A percentile compares a stretch with the other conserved stretches of the same genome.
Conservation (phyloP, 169 alveolate species). For the Theileria equi region DNA sequence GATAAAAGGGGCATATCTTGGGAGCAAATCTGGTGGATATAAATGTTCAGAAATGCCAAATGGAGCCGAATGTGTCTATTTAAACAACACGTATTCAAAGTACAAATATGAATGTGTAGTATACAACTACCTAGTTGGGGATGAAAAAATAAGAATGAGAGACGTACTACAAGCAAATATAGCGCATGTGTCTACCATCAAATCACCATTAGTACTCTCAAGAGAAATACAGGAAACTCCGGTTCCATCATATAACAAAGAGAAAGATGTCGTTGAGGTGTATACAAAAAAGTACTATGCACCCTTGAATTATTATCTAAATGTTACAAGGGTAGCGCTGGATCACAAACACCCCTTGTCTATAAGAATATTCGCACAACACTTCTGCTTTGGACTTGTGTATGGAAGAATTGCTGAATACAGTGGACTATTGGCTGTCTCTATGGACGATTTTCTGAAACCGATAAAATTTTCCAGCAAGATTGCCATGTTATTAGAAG, state of each 20-base stretch:
- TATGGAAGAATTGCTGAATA: constrained; percentile 9
- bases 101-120: constrained; percentile 58
- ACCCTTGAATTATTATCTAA: constrained; percentile 43
- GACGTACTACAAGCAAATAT: constrained; percentile 42
- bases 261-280: constrained; percentile 29
- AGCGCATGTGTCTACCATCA: constrained; percentile 12
- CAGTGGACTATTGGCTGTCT: neutral
- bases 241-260: constrained; percentile 22
- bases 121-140: constrained; percentile 46
- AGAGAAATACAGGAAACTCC: constrained; percentile 13
- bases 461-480: constrained; percentile 19
- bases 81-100: constrained; percentile 13
- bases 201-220: constrained; percentile 23
- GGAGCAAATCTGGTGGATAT: neutral
- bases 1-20: neutral
- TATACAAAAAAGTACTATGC: constrained; percentile 19
- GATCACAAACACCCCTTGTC: constrained; percentile 43
- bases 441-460: constrained; percentile 14
- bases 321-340: constrained; percentile 6
- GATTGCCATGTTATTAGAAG: constrained; percentile 5
- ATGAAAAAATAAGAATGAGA: constrained; percentile 41
- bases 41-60: constrained; percentile 2
- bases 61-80: constrained; percentile 12
- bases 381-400: constrained; percentile 45
- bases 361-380: constrained; percentile 45